These are phyloP conservation scores for Licmophora abbreviata DNA, from an alignment of 108 stramenopile genomes.

Conservation along the genomic window DNA sequence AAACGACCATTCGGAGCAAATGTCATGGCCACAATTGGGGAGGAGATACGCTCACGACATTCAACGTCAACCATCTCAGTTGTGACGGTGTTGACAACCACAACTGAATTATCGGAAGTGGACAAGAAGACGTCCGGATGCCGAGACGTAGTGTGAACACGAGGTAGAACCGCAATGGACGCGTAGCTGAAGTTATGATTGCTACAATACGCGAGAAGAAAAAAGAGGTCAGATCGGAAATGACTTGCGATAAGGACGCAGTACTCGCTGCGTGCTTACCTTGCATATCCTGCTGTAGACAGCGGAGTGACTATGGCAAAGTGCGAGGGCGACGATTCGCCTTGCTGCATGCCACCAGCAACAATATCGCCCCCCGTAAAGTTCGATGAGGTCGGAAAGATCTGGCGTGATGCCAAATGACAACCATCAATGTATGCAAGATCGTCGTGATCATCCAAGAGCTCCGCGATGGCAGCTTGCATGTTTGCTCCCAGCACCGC, in stretches of 20 bases:
- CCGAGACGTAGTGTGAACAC: conserved; percentile 49
- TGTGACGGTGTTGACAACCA: conserved; percentile 46
- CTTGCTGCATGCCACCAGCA: neutral
- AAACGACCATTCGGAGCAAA: conserved; percentile 94
- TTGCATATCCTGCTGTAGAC: conserved; percentile 51
- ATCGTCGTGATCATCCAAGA: conserved; percentile 73
- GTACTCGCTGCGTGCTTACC: no score
- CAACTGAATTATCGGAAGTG: conserved; percentile 72
- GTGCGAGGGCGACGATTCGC: conserved; percentile 29
- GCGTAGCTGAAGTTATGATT: conserved; percentile 36
- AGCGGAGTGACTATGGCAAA: conserved; percentile 64
- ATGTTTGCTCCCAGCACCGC: conserved; percentile 59
- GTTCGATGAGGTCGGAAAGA: conserved; percentile 4
- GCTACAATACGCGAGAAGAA: no score
- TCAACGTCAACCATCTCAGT: conserved; percentile 64
- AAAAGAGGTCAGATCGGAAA: no score
- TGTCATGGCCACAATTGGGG: conserved; percentile 80
- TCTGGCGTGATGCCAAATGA: conserved; percentile 34
- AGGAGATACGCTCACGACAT: conserved; percentile 58
- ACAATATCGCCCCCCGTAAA: neutral
- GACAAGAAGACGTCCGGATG: conserved; percentile 76
- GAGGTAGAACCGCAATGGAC: conserved; percentile 60
- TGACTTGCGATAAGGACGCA: no score
- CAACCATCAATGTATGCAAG: conserved; percentile 44
- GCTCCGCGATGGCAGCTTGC: conserved; percentile 65